Conservation (phyloP, 2,329 filamentous ascomycete species). For the Aspergillus ruber region DNA sequence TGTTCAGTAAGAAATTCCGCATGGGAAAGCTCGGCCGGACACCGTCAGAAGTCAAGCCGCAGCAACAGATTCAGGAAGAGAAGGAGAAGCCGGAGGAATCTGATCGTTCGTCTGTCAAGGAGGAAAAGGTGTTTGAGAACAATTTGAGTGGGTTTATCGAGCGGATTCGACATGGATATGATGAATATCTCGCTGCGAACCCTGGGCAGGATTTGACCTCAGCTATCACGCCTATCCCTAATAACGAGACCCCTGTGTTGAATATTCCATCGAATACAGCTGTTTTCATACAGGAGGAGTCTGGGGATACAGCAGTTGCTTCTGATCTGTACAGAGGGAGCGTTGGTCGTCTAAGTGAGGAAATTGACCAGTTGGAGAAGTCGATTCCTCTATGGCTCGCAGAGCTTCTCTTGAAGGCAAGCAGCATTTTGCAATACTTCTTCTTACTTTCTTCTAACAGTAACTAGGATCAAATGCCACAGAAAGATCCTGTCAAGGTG, state of each 20-base stretch:
- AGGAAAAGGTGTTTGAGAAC: conserved; percentile 40
- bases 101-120: conserved; percentile 47
- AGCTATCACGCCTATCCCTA: conserved; percentile 37
- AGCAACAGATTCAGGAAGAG: conserved; percentile 57
- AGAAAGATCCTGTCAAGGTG: conserved; percentile 94
- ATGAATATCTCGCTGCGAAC: conserved; percentile 34
- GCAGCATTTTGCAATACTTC: conserved; percentile 7
- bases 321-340: conserved; percentile 89
- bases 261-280: conserved; percentile 46
- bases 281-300: conserved; percentile 60
- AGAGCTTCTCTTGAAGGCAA: conserved; percentile 69
- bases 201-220: conserved; percentile 31
- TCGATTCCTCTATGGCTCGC: conserved; percentile 87
- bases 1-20: conserved; percentile 80
- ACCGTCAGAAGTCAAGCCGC: conserved; percentile 63
- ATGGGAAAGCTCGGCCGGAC: conserved; percentile 74
- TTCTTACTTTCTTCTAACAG: conserved; percentile 1
- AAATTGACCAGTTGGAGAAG: conserved; percentile 78
- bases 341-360: conserved; percentile 67
- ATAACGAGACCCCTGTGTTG: conserved; percentile 41
- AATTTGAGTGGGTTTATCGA: conserved; percentile 43
- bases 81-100: conserved; percentile 52
- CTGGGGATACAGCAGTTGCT: conserved; percentile 56
- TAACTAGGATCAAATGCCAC: conserved; percentile 64
- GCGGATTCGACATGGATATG: conserved; percentile 41